Evolutionary conservation across 2,329 filamentous ascomycete species (phyloP).

Genomic region (Emmonsiellopsis sp.): DNA sequence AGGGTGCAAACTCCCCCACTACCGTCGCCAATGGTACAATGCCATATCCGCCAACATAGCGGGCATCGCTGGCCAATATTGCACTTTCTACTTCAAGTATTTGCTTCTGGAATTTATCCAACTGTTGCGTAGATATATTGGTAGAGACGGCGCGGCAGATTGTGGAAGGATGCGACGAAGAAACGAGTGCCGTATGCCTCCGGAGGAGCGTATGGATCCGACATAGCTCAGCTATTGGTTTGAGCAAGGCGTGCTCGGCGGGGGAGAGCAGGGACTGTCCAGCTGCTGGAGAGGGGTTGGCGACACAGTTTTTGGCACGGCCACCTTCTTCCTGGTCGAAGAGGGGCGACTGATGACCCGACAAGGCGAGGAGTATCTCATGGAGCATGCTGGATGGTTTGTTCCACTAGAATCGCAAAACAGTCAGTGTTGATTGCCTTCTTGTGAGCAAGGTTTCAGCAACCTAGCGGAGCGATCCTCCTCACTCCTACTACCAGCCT

Average conservation of each 20-base stretch:
- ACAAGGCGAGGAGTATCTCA: constrained; percentile 94
- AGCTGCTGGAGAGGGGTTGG: constrained; percentile 8
- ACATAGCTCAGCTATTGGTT: constrained; percentile 67
- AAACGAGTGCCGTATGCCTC: constrained; percentile 56
- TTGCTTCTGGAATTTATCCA: constrained; percentile 72
- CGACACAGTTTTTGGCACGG: constrained; percentile 41
- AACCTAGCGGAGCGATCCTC: constrained; percentile 20
- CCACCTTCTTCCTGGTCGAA: constrained; percentile 50
- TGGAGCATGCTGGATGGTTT: constrained; percentile 65
- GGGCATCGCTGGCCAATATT: constrained; percentile 67
- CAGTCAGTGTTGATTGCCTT: constrained; percentile 3
- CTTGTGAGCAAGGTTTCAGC: background rate
- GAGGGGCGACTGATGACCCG: constrained; percentile 83
- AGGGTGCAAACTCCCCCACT: constrained; percentile 75
- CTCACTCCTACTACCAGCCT: constrained; percentile 18
- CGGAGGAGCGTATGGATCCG: constrained; percentile 67
- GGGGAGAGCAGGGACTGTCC: constrained; percentile 49
- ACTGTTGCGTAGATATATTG: constrained; percentile 63
- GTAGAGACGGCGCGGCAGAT: constrained; percentile 83
- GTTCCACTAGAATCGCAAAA: constrained; percentile 2
- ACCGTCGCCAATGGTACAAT: constrained; percentile 86
- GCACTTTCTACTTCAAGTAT: constrained; percentile 74
- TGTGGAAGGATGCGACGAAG: constrained; percentile 63
- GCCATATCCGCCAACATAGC: constrained; percentile 79
- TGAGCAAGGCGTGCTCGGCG: constrained; percentile 73